Evolutionary conservation across 75 land plant genomes (phyloP).

Genomic region (Cryptomeria japonica): DNA sequence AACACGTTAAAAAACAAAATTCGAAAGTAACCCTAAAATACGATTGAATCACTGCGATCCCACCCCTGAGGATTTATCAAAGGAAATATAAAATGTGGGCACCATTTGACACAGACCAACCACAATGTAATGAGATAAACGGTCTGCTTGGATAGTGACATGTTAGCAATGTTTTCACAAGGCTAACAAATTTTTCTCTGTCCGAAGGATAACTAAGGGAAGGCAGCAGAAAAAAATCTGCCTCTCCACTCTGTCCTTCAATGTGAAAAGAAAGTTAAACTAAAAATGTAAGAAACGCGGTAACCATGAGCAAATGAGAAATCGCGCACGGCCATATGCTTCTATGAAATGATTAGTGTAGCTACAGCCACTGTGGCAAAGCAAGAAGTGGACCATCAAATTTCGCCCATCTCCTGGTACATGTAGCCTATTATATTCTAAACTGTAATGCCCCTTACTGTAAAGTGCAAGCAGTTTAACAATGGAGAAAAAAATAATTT

Average conservation of each 20-base stretch:
- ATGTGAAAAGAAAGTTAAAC: too few species aligned
- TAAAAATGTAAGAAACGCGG: background rate
- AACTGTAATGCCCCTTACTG: background rate
- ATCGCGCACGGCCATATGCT: background rate
- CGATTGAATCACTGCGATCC: too few species aligned
- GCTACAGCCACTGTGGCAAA: background rate
- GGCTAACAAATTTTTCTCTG: background rate
- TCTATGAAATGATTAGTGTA: background rate
- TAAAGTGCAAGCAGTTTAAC: too few species aligned
- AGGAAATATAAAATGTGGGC: background rate
- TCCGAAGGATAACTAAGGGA: background rate
- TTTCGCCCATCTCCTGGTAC: background rate
- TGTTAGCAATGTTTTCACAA: background rate
- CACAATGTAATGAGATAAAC: background rate
- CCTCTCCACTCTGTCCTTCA: background rate
- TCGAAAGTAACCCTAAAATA: too few species aligned
- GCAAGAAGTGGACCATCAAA: background rate
- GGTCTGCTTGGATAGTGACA: background rate
- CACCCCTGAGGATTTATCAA: too few species aligned
- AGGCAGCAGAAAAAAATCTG: background rate
- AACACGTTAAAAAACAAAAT: too few species aligned
- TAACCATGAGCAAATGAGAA: background rate
- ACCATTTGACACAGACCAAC: background rate
- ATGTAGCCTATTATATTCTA: background rate
- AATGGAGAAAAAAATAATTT: too few species aligned